Evolutionary conservation across 495 filamentous ascomycete species (phyloP), one percentile per base, ranked within the genome.

Genomic region (Daldinia bambusicola): DNA sequence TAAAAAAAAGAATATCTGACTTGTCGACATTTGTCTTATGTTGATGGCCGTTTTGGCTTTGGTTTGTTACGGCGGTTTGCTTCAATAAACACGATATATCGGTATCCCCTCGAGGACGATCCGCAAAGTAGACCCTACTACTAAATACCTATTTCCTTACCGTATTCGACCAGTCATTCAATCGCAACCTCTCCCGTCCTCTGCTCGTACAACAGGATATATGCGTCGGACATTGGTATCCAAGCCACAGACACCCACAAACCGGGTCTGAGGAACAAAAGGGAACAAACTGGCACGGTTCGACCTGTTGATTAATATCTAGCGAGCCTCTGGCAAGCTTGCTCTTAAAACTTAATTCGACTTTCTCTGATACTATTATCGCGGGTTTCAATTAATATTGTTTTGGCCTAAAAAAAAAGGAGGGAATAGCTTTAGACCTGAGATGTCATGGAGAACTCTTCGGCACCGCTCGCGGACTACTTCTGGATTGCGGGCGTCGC

Each of bases 401-500:
- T 56, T 40, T 58, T 52, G 43, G 51, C 66, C 43, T 63, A 41
- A 69, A 63, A 66, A 68, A 41, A 58, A 26, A 55, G 55, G 32
- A 55, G 55, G 66, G 41, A 59, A 74, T 20, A 55, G 68, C 70
- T 63, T 48, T 63, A 70, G 67, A 72, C 62, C 67, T 84, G 78
- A 72, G 75, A 83, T 84, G 83, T 75, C 78, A 87, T 87, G 86
- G 86, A 85, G 59, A 80, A 76, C 77, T 85, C 91, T 20, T 89
- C 90, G 64, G 85, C 91, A 58, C 95, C 95, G 68, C 89, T 99
- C 67, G 95, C 95, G 77, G 95, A 99, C 80, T 98, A 96, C 83
- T 99, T 99, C 82, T 99, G 95, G 93, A 98, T 99, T 70, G 93
- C 92, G 70, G 95, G 95, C 79, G 89, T 97, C 75, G 93, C 94